These are phyloP conservation scores for Ceratobasidium theobromae DNA, from an alignment of 1,284 basidiomycete genomes.

Conservation along the genomic window DNA sequence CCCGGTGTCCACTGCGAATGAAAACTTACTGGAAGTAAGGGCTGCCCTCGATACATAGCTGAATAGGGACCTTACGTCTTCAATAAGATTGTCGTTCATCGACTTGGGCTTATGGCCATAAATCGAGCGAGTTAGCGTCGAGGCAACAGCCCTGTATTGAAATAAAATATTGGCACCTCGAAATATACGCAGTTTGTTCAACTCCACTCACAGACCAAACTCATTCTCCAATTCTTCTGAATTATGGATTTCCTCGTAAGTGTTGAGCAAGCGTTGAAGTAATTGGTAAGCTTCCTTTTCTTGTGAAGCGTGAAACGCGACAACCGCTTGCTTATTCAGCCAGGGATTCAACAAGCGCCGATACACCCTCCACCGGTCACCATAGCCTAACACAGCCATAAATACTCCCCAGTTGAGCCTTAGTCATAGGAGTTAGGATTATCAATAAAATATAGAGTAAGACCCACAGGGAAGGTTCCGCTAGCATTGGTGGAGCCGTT, in stretches of 20 bases:
- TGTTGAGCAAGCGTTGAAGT: background rate
- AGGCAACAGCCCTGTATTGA: background rate
- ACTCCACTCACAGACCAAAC: background rate
- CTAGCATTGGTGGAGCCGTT: background rate
- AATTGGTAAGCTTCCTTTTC: background rate
- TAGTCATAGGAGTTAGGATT: background rate
- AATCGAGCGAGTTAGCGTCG: background rate
- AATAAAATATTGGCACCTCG: background rate
- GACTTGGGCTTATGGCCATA: slow-evolving; percentile 9
- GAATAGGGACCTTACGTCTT: background rate
- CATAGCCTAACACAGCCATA: background rate
- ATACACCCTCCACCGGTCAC: slow-evolving; percentile 3
- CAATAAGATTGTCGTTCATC: background rate
- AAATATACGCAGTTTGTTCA: background rate
- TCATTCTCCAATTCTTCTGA: background rate
- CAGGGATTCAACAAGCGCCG: slow-evolving; percentile 16
- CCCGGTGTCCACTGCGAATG: too few species aligned
- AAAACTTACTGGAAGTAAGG: background rate
- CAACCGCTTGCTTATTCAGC: slow-evolving; percentile 9
- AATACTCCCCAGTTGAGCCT: slow-evolving; percentile 17
- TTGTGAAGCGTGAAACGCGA: background rate
- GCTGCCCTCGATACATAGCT: background rate
- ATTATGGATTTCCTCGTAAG: background rate
- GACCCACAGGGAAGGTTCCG: slow-evolving; percentile 5
- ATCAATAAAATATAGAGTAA: background rate